Evolutionary conservation across 139 green algal species (phyloP).

Genomic region (Volvox reticuliferus): DNA sequence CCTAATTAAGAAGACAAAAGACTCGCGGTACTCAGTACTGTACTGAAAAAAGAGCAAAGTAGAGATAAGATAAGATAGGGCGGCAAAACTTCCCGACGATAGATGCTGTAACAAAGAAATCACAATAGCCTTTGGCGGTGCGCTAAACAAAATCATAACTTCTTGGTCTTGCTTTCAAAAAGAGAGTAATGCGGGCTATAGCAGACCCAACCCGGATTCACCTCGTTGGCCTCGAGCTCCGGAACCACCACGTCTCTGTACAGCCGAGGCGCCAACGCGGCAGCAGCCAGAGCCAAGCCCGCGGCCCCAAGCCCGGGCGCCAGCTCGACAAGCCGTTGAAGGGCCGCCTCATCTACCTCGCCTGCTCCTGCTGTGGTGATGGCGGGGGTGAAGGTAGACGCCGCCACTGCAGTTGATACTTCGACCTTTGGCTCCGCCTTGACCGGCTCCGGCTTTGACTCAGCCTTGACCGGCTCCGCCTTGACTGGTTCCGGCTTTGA

Average conservation of each 20-base stretch:
- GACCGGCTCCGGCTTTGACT: not conserved
- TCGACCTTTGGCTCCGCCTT: not conserved
- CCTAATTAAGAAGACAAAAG: not conserved
- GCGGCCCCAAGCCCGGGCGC: not conserved
- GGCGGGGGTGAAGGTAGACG: too few species aligned
- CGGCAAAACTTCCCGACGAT: not conserved
- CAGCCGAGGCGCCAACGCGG: not conserved
- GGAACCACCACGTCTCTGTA: slow-evolving; percentile 36
- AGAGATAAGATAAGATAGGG: too few species aligned
- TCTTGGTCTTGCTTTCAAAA: not conserved
- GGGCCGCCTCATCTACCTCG: not conserved
- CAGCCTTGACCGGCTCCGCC: not conserved
- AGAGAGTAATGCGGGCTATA: not conserved
- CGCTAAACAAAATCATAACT: not conserved
- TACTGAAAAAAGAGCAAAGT: too few species aligned
- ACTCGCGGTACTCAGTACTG: not conserved
- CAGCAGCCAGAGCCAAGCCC: not conserved
- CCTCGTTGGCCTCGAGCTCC: slow-evolving; percentile 36
- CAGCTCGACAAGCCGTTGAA: not conserved
- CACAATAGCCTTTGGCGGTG: not conserved
- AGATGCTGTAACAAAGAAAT: not conserved
- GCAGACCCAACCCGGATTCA: not conserved
- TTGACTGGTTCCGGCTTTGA: not conserved
- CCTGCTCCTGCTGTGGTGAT: too few species aligned
- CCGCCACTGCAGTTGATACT: not conserved